Conservation (phyloP, 2,329 filamentous ascomycete species). For the Xylaria sp. region DNA sequence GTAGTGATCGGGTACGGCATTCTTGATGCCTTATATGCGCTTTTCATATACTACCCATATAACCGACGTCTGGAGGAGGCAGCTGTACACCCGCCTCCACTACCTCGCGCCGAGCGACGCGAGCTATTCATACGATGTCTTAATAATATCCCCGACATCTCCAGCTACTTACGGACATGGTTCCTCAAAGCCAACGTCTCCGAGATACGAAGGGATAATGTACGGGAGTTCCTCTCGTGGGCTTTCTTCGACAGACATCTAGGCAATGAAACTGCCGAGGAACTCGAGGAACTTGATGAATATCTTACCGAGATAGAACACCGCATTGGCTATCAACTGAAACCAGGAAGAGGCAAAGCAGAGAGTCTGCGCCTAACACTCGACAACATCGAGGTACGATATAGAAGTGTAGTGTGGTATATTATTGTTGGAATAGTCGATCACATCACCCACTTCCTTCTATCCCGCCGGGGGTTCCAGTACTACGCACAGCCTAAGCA, state of each 20-base stretch:
- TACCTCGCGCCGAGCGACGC: constrained; percentile 59
- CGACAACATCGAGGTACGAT: constrained; percentile 69
- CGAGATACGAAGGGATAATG: constrained; percentile 73
- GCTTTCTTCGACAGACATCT: constrained; percentile 66
- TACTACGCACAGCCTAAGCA: constrained; percentile 59
- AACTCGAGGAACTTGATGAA: constrained; percentile 56
- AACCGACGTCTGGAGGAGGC: constrained; percentile 51
- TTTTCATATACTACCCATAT: constrained; percentile 57
- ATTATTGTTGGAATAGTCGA: constrained; percentile 65
- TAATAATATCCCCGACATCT: constrained; percentile 63
- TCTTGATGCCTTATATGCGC: constrained; percentile 57
- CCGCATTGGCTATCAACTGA: constrained; percentile 61
- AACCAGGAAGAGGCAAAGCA: constrained; percentile 65
- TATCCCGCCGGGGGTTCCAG: constrained; percentile 62
- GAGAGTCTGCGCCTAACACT: constrained; percentile 70
- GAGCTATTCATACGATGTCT: constrained; percentile 67
- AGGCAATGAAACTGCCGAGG: constrained; percentile 46
- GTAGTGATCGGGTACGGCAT: constrained; percentile 48
- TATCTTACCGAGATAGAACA: constrained; percentile 64
- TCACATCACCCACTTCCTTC: constrained; percentile 57
- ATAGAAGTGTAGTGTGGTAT: constrained; percentile 74
- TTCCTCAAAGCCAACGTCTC: constrained; percentile 68
- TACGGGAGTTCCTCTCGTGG: constrained; percentile 74
- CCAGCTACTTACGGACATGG: constrained; percentile 70
- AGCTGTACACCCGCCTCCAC: constrained; percentile 55